phyloP scores from a whole-genome alignment of 73 alveolate genomes.

The Strombidium stylifer region DNA sequence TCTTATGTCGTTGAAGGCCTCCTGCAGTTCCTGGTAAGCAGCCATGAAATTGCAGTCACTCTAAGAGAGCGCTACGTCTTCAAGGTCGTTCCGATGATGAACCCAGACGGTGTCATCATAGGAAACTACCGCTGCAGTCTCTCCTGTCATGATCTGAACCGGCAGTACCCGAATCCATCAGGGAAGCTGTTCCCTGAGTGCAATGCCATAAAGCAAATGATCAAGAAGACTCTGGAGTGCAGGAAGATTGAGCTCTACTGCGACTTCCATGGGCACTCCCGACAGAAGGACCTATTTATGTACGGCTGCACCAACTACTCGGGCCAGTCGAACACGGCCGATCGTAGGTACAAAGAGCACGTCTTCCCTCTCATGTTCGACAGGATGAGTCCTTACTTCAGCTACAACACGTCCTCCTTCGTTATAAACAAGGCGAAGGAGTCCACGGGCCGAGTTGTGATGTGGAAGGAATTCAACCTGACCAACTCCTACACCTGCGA shows the following conservation, averaged over 20 bases:
- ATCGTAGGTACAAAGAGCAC: slow-evolving; percentile 7
- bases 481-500: slow-evolving; percentile 54
- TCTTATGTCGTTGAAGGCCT: slow-evolving; percentile 72
- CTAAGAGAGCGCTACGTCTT: slow-evolving; percentile 63
- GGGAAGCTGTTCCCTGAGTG: slow-evolving; percentile 71
- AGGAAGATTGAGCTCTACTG: slow-evolving; percentile 61
- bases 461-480: slow-evolving; percentile 39
- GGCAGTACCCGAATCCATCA: slow-evolving; percentile 68
- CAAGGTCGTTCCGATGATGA: slow-evolving; percentile 76
- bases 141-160: slow-evolving; percentile 71
- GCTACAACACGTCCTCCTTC: slow-evolving; percentile 45
- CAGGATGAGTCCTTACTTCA: slow-evolving; percentile 22
- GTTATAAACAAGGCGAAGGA: slow-evolving; percentile 53
- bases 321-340: neutral
- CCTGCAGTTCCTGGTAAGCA: slow-evolving; percentile 56
- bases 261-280: slow-evolving; percentile 77
- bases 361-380: slow-evolving; percentile 26
- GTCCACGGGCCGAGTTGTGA: slow-evolving; percentile 65
- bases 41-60: slow-evolving; percentile 35
- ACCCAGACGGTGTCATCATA: slow-evolving; percentile 80
- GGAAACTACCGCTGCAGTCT: slow-evolving; percentile 78
- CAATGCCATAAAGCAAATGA: slow-evolving; percentile 67
- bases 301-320: slow-evolving; percentile 25
- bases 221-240: slow-evolving; percentile 58
- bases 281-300: slow-evolving; percentile 18